phyloP scores from a whole-genome alignment of 768 basidiomycete species.

The Russula virescens region DNA sequence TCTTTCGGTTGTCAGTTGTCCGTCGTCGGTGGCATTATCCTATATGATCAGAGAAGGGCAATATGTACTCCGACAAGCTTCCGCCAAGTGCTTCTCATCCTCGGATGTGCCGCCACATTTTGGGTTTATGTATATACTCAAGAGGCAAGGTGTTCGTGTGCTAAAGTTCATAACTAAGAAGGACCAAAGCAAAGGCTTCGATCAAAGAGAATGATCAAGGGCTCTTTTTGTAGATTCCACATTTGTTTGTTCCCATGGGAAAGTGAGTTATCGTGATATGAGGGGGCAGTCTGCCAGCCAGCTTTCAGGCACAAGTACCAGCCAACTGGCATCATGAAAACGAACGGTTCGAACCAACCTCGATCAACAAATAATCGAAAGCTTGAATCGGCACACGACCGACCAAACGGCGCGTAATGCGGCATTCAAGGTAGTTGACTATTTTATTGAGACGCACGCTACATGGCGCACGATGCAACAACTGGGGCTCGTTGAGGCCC shows the following conservation, averaged over 20 bases:
- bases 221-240: neutral
- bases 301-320: too few species aligned
- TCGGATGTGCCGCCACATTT: constrained; percentile 39
- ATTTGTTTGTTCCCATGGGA: constrained; percentile 13
- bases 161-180: constrained; percentile 29
- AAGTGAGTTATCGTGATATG: neutral
- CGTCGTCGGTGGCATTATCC: constrained; percentile 12
- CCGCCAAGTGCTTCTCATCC: constrained; percentile 50
- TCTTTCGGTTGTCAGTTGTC: neutral
- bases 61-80: constrained; percentile 52
- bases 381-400: constrained; percentile 1
- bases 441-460: constrained; percentile 3
- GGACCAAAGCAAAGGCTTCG: neutral
- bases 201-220: constrained; percentile 9
- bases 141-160: constrained; percentile 22
- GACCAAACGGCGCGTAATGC: neutral
- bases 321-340: neutral
- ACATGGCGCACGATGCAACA: constrained; percentile 4
- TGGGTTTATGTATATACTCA: constrained; percentile 48
- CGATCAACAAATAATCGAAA: neutral
- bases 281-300: neutral
- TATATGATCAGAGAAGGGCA: neutral
- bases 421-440: neutral
- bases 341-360: constrained; percentile 13
- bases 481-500: constrained; percentile 57